phyloP scores from a whole-genome alignment of 139 green algal species.

The Closterium sp. region DNA sequence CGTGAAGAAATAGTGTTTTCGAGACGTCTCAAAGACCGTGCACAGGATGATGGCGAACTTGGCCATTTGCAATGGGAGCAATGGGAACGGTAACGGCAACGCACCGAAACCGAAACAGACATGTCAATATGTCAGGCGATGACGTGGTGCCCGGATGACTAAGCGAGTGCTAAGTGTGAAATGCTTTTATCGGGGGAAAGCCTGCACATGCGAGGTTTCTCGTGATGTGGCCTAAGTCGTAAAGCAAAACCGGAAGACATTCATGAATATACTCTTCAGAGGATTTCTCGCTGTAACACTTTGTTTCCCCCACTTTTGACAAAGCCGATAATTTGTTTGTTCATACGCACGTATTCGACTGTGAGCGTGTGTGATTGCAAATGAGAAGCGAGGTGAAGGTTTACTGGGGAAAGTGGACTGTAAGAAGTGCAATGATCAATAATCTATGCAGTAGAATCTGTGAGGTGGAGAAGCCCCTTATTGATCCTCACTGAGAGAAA shows the following conservation, averaged over 20 bases:
- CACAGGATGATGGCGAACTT: conserved; percentile 62
- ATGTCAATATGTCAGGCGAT: background rate
- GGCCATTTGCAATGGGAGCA: conserved; percentile 51
- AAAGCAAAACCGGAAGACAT: background rate
- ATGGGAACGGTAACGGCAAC: background rate
- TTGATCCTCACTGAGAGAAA: background rate
- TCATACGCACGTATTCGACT: background rate
- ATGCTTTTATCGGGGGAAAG: background rate
- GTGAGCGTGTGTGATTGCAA: too few species aligned
- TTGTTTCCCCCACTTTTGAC: background rate
- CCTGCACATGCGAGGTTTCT: too few species aligned
- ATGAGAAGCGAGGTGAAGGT: too few species aligned
- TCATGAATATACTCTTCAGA: background rate
- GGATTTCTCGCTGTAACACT: background rate
- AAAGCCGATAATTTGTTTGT: background rate
- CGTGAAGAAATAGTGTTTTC: too few species aligned
- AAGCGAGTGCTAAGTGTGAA: background rate
- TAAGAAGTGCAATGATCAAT: background rate
- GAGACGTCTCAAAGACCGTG: conserved; percentile 33
- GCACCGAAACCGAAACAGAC: background rate
- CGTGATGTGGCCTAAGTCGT: background rate
- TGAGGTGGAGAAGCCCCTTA: background rate
- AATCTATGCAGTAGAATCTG: background rate
- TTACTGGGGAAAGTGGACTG: background rate
- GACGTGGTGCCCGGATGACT: background rate